Evolutionary conservation across 2,329 filamentous ascomycete species (phyloP), one percentile per base, ranked within the genome.

Genomic region (Epichloe uncinata): DNA sequence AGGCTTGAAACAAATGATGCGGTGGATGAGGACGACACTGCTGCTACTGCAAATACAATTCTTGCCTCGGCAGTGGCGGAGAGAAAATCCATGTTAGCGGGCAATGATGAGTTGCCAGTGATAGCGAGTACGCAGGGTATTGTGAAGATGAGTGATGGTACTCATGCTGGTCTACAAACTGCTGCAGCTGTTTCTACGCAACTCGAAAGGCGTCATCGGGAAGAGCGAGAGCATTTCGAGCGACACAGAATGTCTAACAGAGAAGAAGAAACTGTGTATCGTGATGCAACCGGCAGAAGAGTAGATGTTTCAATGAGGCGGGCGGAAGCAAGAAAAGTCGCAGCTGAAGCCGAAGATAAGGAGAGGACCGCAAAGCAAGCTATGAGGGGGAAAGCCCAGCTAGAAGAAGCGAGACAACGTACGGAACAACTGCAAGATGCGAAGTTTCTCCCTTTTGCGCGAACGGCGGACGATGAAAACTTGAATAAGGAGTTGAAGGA

Each of bases 261-360:
- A 51, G 77, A 78, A 34, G 77, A 84, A 59, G 88, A 96, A 67
- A 95, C 91, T 0, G 89, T 96, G 22, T 96, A 97, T 65, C 85
- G 93, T 58, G 93, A 98, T 67, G 93, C 94, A 11, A 93, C 86
- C 3, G 93, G 93, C 12, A 79, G 90, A n/a, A 83, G 95, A 50
- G 90, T 98, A 55, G 95, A 98, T 61, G 79, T 97, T 22, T 82
- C 84, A 16, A 87, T 95, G 85, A 88, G 87, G 66, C 79, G 90
- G 22, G 90, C 88, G 18, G 89, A 96, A 65, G 84, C 87, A 47
- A 78, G 87, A n/a, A 78, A 80, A 46, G 67, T 67, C 9, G 74
- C 71, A 1, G 64, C 66, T 4, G 87, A 85, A 57, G 84, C 84
- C 1, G 83, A 89, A 59, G 84, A 87, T 56, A 81, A 84, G 58